Evolutionary conservation across 2,329 filamentous ascomycete genomes (phyloP).

Genomic region (Didymella segeticola): DNA sequence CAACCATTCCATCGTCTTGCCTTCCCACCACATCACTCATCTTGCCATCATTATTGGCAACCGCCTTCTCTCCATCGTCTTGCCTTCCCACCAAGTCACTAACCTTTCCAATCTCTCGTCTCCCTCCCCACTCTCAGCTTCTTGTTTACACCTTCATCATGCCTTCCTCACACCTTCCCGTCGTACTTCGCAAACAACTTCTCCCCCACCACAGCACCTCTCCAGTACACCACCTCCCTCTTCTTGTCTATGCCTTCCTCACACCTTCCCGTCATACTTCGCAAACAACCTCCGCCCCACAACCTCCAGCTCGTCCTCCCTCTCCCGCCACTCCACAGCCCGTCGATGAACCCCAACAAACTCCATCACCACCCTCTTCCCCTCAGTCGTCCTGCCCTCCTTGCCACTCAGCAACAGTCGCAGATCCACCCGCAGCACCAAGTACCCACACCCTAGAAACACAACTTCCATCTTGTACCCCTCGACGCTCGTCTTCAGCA

Average conservation of each 20-base stretch:
- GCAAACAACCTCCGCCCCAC: constrained; percentile 25
- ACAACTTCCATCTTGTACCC: constrained; percentile 34
- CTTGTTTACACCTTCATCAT: too few relatives aligned
- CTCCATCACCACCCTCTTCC: constrained; percentile 28
- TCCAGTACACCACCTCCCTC: background rate
- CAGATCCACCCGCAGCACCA: constrained; percentile 36
- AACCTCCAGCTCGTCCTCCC: constrained; percentile 25
- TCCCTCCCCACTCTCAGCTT: too few relatives aligned
- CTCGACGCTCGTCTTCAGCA: constrained; percentile 30
- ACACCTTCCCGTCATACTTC: constrained; percentile 23
- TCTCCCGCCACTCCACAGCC: constrained; percentile 22
- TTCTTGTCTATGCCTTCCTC: too few relatives aligned
- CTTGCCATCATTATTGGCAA: too few relatives aligned
- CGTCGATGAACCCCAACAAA: constrained; percentile 32
- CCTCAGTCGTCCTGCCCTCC: constrained; percentile 13
- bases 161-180: too few relatives aligned
- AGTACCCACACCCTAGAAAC: constrained; percentile 41
- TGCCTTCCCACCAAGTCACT: too few relatives aligned
- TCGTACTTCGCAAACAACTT: too few relatives aligned
- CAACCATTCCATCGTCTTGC: too few relatives aligned
- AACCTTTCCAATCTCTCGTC: too few relatives aligned
- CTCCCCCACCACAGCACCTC: background rate
- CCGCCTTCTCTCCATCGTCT: too few relatives aligned
- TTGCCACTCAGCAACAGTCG: constrained; percentile 37
- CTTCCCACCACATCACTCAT: too few relatives aligned